Base-by-base conservation (phyloP, 1,139 yeast species). In the Diutina mesorugosa region DNA sequence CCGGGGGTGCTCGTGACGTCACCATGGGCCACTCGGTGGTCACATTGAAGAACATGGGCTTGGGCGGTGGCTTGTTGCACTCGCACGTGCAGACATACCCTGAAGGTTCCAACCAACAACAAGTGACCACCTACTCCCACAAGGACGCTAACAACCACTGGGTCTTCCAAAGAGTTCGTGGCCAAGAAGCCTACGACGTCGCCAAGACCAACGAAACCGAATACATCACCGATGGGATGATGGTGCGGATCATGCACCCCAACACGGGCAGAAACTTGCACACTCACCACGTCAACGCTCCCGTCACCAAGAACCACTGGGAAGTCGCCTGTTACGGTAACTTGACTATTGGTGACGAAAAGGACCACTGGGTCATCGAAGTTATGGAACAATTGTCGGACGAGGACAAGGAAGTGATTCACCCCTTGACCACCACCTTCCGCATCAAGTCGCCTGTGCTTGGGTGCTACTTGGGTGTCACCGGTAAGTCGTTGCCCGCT, bases 291-390 rank as follows among this genome's bases (percentile, higher is more conserved):
- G 76, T 93, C 59, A 72, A 77, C 21, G 98, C 97, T 18, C 97
- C 98, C 18, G 72, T 90, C n/a, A 68, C 87, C 45, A 81, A 80
- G 64, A 64, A 76, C 55, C 84, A 83, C 59, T 85, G 72, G 71
- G 99, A 93, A 75, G 98, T 93, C 51, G 88, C 98, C 53, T 84
- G 95, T 67, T 95, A 95, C 69, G 99, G 99, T 67, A 88, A 91
- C 71, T 71, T 77, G 65, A 81, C 90, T 10, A 70, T 87, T 66
- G 99, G 99, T 63, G 99, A 95, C 70, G 76, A 73, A 55, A 91
- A 91, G 75, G 99, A 93, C 70, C 84, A 93, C 73, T 95, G 99
- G 99, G 70, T 86, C 57, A 83, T 93, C 56, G 99, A 95, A 73
- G 79, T 91, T 65, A 86, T 80, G 64, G 93, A 89, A 65, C 91